Conservation (phyloP, 148 eudicot genomes). For the Euryodendron excelsum region DNA sequence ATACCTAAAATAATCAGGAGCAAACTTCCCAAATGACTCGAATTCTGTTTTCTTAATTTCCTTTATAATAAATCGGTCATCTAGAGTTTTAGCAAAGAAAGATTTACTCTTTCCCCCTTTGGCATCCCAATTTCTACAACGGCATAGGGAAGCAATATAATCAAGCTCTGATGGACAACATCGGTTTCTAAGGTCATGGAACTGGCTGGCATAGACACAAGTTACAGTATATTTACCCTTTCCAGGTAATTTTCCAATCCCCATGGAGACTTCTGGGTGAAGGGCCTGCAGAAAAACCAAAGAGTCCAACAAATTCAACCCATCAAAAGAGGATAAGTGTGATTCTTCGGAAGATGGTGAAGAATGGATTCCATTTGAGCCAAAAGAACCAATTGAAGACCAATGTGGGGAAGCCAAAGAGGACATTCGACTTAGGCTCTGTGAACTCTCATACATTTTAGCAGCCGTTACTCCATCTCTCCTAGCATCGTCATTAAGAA, state of each 20-base stretch:
- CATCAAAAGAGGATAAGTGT: constrained; percentile 57
- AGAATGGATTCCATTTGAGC: constrained; percentile 49
- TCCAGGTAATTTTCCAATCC: constrained; percentile 46
- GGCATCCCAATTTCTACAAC: constrained; percentile 91
- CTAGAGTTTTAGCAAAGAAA: constrained; percentile 80
- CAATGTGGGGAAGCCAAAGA: constrained; percentile 50
- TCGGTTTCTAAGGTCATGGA: constrained; percentile 57
- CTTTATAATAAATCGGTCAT: constrained; percentile 84
- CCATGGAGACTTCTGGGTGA: constrained; percentile 69
- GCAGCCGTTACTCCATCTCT: constrained; percentile 27
- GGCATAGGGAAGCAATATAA: constrained; percentile 88
- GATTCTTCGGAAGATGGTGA: constrained; percentile 44
- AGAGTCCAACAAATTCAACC: constrained; percentile 49
- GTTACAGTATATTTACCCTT: constrained; percentile 74
- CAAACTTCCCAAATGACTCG: constrained; percentile 75
- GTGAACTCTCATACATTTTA: constrained; percentile 29
- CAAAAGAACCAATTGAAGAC: constrained; percentile 43
- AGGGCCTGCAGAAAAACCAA: constrained; percentile 41
- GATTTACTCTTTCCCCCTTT: constrained; percentile 99
- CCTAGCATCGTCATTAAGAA: constrained; percentile 30
- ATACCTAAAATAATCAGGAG: constrained; percentile 59
- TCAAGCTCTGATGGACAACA: constrained; percentile 86
- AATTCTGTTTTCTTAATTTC: constrained; percentile 86
- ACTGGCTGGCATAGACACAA: constrained; percentile 64
- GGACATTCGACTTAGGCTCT: constrained; percentile 37